Conservation (phyloP, 208 protist species). For the Crithidia acanthocephali region DNA sequence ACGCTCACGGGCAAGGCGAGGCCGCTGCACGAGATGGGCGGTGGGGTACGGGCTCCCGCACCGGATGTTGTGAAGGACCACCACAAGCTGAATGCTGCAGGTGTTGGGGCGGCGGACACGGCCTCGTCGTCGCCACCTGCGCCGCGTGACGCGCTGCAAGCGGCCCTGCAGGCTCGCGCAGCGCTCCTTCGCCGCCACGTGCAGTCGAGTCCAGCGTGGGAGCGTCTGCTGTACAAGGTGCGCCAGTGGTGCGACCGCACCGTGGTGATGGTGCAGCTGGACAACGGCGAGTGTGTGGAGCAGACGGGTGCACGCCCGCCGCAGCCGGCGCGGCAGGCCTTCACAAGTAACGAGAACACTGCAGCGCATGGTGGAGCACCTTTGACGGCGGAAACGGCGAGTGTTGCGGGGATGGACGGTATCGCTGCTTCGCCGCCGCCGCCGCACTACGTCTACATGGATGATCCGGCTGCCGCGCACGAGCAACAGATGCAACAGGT, state of each 20-base stretch:
- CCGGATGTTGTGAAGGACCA: background rate
- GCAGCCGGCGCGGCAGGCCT: background rate
- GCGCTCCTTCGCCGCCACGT: conserved; percentile 34
- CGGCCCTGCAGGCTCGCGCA: conserved; percentile 23
- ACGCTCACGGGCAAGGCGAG: background rate
- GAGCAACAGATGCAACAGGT: conserved; percentile 40
- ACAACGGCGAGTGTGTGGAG: conserved; percentile 32
- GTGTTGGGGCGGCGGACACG: no score
- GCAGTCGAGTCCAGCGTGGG: conserved; percentile 27
- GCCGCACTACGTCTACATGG: conserved; percentile 33
- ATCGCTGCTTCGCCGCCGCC: background rate
- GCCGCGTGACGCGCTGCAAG: conserved; percentile 16
- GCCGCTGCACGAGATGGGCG: background rate
- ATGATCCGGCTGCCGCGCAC: conserved; percentile 50
- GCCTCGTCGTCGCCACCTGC: no score
- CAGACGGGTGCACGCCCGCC: conserved; percentile 15
- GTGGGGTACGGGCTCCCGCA: background rate
- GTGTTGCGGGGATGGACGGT: no score
- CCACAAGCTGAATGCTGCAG: no score
- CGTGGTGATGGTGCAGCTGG: conserved; percentile 33
- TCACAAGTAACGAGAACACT: no score
- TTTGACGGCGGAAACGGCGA: no score
- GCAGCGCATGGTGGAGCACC: no score
- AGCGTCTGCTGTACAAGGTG: conserved; percentile 42
- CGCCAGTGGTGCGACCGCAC: conserved; percentile 64